A percentile compares a stretch with the other conserved stretches of the same genome.
These are phyloP conservation scores for Yamadazyma kanchanaburiensis DNA, from an alignment of 1,139 yeast genomes.

Conservation along the genomic window DNA sequence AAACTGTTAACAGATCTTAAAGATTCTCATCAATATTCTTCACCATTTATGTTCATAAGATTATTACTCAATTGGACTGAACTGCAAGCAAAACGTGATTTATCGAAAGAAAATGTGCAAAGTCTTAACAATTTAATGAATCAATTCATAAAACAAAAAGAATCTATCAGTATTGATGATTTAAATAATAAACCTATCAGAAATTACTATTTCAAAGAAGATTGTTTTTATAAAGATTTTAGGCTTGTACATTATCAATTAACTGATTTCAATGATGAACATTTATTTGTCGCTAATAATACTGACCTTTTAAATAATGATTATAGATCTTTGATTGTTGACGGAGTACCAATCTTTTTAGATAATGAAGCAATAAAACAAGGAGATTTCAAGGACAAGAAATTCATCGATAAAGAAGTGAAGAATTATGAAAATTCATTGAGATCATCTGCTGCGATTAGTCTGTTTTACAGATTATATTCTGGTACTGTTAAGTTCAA, in stretches of 20 bases:
- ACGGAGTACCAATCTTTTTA: constrained; percentile 26
- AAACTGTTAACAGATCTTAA: constrained; percentile 3
- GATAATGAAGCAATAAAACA: constrained; percentile 14
- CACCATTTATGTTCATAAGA: constrained; percentile 5
- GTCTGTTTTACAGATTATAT: constrained; percentile 4
- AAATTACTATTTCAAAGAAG: constrained; percentile 58
- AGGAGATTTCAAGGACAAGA: constrained; percentile 1
- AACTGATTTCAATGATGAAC: constrained; percentile 59
- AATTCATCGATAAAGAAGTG: constrained; percentile 3
- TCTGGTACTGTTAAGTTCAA: constrained; percentile 1
- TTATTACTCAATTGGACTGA: constrained; percentile 6
- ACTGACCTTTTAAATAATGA: constrained; percentile 34
- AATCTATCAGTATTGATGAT: constrained; percentile 5
- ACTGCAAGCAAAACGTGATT: background rate
- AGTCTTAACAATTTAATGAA: constrained; percentile 2
- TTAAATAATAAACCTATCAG: constrained; percentile 32
- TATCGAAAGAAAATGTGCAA: constrained; percentile 1
- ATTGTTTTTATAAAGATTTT: constrained; percentile 59
- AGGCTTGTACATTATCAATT: constrained; percentile 50
- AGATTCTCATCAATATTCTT: background rate
- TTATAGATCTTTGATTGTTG: constrained; percentile 15
- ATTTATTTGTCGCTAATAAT: constrained; percentile 29
- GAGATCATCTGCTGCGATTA: constrained; percentile 7
- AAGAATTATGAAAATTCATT: constrained; percentile 7
- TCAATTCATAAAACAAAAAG: constrained; percentile 1